A percentile compares a stretch with the other conserved stretches of the same genome.
Evolutionary conservation across 805 yeast genomes (phyloP).

Genomic region (Henningerozyma blattae): DNA sequence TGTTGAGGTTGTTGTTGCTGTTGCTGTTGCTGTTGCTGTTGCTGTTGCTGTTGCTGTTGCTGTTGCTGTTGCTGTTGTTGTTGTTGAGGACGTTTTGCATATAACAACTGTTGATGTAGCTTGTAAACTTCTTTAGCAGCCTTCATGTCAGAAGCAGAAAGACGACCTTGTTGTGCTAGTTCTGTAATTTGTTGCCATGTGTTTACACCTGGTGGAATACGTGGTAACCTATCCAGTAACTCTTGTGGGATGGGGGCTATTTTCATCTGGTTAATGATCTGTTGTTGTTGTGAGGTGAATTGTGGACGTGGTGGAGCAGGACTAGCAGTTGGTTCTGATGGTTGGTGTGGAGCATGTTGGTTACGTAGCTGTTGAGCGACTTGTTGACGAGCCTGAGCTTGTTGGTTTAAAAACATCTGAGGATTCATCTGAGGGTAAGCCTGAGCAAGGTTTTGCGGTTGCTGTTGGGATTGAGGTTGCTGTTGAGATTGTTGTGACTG

Average conservation of each 20-base stretch:
- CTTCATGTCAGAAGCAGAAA: constrained; percentile 22
- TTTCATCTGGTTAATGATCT: constrained; percentile 36
- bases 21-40: constrained; percentile 13
- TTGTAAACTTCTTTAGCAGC: constrained; percentile 36
- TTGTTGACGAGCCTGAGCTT: constrained; percentile 40
- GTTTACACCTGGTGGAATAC: constrained; percentile 53
- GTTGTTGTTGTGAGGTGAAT: constrained; percentile 14
- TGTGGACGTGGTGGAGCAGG: constrained; percentile 27
- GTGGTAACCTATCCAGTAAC: constrained; percentile 17
- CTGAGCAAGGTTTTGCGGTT: constrained; percentile 11
- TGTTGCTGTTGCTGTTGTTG: constrained; percentile 27
- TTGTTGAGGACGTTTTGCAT: constrained; percentile 32
- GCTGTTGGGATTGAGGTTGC: constrained; percentile 10
- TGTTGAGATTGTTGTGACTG: constrained; percentile 19
- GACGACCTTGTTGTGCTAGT: constrained; percentile 24
- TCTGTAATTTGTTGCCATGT: constrained; percentile 50
- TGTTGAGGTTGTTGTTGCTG: constrained; percentile 13
- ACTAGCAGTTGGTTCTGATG: constrained; percentile 14
- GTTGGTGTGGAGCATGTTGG: constrained; percentile 16
- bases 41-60: constrained; percentile 10
- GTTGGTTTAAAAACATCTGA: constrained; percentile 32
- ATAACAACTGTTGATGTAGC: constrained; percentile 48
- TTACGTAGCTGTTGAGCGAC: constrained; percentile 34
- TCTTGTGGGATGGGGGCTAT: constrained; percentile 43
- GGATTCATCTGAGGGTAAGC: constrained; percentile 15